Evolutionary conservation across 2,329 filamentous ascomycete genomes (phyloP).

Genomic region (Albophoma yamanashiensis): DNA sequence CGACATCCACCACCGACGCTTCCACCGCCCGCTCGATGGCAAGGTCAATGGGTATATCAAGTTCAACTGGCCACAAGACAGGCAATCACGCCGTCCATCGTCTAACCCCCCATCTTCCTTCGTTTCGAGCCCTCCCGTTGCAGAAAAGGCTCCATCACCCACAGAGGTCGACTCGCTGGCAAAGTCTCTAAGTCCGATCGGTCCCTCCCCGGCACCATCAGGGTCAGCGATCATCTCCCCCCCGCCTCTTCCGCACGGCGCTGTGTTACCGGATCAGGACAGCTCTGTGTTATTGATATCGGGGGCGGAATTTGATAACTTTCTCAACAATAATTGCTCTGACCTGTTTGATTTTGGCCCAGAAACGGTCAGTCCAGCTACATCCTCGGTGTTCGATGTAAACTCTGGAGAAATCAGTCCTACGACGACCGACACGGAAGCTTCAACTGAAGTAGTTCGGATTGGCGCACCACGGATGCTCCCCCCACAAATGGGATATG

Average conservation of each 20-base stretch:
- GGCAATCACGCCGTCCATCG: not conserved
- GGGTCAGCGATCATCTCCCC: not conserved
- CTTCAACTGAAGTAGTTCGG: not conserved
- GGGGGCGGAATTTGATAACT: not conserved
- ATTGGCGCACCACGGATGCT: slow-evolving; percentile 11
- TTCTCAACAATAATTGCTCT: not conserved
- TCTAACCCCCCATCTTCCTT: not conserved
- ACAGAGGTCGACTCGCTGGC: not conserved
- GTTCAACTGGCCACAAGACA: slow-evolving; percentile 21
- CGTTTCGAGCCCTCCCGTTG: not conserved
- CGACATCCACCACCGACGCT: slow-evolving; percentile 11
- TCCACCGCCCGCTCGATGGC: slow-evolving; percentile 19
- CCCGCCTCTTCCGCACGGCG: not conserved
- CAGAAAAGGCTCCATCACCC: not conserved
- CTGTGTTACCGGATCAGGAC: not conserved
- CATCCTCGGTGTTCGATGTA: not conserved
- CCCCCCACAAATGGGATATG: slow-evolving; percentile 12
- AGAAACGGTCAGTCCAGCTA: not conserved
- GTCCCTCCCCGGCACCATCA: not conserved
- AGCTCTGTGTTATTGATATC: too few species aligned
- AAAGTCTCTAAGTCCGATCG: not conserved
- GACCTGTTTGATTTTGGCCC: not conserved
- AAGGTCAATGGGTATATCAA: slow-evolving; percentile 27
- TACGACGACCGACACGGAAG: not conserved
- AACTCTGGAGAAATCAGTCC: not conserved